Conservation (phyloP, 2,329 filamentous ascomycete genomes). For the Trichoderma polysporum region DNA sequence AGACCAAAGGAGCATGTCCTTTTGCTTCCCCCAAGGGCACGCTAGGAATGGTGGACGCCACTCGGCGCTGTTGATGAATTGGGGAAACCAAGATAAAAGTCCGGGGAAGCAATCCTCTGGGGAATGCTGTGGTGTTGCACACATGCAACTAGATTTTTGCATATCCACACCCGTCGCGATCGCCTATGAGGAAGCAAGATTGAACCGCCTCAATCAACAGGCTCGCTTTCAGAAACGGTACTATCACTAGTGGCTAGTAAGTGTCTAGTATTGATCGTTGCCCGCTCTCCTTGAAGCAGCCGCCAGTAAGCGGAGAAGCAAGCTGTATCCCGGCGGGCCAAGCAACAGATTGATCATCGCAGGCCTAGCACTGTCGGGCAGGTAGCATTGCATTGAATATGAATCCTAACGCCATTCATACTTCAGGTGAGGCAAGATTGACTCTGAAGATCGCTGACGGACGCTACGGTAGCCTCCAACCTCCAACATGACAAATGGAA, state of each 20-base stretch:
- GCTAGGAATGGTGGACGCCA: conserved; percentile 6
- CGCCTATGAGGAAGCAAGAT: conserved; percentile 8
- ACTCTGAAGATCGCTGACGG: not conserved
- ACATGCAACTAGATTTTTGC: not conserved
- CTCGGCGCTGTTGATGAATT: not conserved
- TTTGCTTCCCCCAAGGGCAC: not conserved
- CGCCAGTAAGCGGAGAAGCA: not conserved
- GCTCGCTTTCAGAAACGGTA: not conserved
- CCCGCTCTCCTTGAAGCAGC: not conserved
- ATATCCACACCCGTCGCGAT: conserved; percentile 16
- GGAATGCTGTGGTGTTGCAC: not conserved
- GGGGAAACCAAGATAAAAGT: not conserved
- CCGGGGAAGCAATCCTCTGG: conserved; percentile 17
- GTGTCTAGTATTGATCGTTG: not conserved
- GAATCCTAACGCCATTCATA: conserved; percentile 15
- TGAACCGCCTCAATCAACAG: not conserved
- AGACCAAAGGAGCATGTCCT: not conserved
- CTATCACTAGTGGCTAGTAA: not conserved
- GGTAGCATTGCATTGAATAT: not conserved
- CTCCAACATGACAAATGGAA: not conserved
- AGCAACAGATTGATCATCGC: not conserved
- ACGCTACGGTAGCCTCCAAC: not conserved
- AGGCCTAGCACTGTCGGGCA: not conserved
- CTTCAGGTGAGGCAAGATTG: conserved; percentile 12
- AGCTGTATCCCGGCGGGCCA: not conserved